phyloP scores from a whole-genome alignment of 306 rosid genomes.

The Canavalia gladiata region DNA sequence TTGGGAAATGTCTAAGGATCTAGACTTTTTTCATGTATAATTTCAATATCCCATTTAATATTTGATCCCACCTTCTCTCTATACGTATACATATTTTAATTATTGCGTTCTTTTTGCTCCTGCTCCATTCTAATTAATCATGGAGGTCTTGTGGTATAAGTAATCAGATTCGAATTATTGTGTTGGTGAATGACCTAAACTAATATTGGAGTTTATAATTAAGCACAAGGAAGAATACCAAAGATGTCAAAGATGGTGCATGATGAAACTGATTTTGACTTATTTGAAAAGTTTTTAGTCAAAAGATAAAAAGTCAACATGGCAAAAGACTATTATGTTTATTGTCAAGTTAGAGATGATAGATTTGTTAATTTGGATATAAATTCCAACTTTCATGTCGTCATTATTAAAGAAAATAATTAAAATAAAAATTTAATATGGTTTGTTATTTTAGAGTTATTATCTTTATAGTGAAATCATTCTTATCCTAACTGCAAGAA shows the following conservation, averaged over 20 bases:
- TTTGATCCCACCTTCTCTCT: conserved; percentile 36
- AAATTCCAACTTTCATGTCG: conserved; percentile 6
- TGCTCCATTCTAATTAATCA: conserved; percentile 49
- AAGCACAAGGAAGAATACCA: conserved; percentile 42
- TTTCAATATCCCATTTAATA: conserved; percentile 25
- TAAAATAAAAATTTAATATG: neutral
- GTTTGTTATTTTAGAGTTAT: neutral
- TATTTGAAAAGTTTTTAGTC: conserved; percentile 26
- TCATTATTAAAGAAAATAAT: neutral
- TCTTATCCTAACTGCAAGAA: neutral
- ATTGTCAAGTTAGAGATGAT: conserved; percentile 11
- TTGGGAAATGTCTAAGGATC: conserved; percentile 41
- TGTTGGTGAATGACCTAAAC: conserved; percentile 67
- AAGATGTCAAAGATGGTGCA: conserved; percentile 47
- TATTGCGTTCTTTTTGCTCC: conserved; percentile 1
- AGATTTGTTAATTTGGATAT: conserved; percentile 21
- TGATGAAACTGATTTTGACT: conserved; percentile 32
- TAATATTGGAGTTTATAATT: neutral
- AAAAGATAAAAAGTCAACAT: conserved; percentile 31
- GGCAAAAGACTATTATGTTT: neutral
- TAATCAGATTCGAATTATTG: conserved; percentile 37
- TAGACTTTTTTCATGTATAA: conserved; percentile 46
- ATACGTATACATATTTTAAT: neutral
- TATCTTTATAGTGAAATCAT: neutral
- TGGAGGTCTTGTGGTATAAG: conserved; percentile 36